A percentile compares a stretch with the other conserved stretches of the same genome.
phyloP scores from a whole-genome alignment of 352 stramenopile genomes.

The Synura sp. region DNA sequence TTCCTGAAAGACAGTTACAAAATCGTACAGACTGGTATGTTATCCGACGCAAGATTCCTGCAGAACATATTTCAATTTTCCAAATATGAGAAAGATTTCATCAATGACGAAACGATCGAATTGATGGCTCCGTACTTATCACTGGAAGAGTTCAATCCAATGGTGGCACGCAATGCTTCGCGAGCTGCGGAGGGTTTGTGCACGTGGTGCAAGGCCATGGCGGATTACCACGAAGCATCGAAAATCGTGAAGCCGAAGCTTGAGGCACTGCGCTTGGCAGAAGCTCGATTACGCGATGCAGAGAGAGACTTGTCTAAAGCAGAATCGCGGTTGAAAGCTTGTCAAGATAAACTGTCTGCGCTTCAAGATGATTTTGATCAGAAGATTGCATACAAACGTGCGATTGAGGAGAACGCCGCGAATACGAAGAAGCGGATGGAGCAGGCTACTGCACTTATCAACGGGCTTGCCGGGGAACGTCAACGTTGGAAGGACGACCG shows the following conservation, averaged over 20 bases:
- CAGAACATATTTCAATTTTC: conserved; percentile 81
- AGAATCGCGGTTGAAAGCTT: conserved; percentile 46
- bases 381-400: conserved; percentile 74
- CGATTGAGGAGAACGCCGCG: conserved; percentile 71
- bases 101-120: conserved; percentile 86
- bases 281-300: conserved; percentile 56
- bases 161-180: conserved; percentile 73
- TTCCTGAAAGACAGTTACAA: conserved; percentile 71
- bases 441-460: conserved; percentile 72
- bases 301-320: conserved; percentile 55
- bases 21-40: conserved; percentile 70
- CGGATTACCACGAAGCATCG: conserved; percentile 77
- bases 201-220: conserved; percentile 80
- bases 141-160: conserved; percentile 67
- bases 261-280: conserved; percentile 73
- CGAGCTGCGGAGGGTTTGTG: conserved; percentile 79
- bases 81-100: conserved; percentile 79
- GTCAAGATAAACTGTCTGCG: conserved; percentile 47
- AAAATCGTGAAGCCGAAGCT: conserved; percentile 89
- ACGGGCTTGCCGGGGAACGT: conserved; percentile 69
- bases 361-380: conserved; percentile 76
- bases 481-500: conserved; percentile 77
- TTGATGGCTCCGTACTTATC: conserved; percentile 79
- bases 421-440: conserved; percentile 79
- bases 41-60: conserved; percentile 73